Conservation (phyloP, 352 stramenopile genomes). For the Phytopythium delawarense region DNA sequence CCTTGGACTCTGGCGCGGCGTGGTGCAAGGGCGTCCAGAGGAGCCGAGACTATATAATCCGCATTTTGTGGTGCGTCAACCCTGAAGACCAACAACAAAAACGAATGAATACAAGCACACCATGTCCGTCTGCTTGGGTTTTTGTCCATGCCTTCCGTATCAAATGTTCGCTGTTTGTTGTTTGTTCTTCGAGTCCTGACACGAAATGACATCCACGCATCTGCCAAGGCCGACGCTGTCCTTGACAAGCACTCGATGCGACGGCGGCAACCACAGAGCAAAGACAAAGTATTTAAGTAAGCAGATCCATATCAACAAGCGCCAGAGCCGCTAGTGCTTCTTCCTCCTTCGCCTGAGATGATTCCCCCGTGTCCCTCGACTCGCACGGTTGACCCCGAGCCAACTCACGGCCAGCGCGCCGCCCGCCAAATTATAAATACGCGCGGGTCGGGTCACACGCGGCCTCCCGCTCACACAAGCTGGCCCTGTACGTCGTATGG, state of each 20-base stretch:
- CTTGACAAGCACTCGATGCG: too few species aligned
- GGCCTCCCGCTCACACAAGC: slow-evolving; percentile 26
- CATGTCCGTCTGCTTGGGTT: neutral
- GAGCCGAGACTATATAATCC: neutral
- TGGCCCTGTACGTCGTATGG: slow-evolving; percentile 27
- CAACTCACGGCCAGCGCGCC: neutral
- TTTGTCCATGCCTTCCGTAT: neutral
- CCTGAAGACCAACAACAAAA: neutral
- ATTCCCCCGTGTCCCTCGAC: neutral
- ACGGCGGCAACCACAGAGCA: neutral
- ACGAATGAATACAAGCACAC: slow-evolving; percentile 1
- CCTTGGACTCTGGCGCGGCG: neutral
- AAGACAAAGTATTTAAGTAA: slow-evolving; percentile 1
- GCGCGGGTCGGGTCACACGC: neutral
- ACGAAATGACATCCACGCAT: neutral
- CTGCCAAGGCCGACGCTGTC: neutral
- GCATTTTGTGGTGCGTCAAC: slow-evolving; percentile 1
- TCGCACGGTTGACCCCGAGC: neutral
- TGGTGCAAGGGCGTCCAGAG: neutral
- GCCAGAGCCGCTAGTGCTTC: neutral
- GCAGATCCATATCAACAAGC: neutral
- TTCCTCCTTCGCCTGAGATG: neutral
- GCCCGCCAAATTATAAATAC: slow-evolving; percentile 23
- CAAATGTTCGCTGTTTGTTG: neutral
- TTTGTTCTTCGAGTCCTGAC: neutral